These are phyloP conservation scores for Tuber melanosporum DNA, from an alignment of 495 filamentous ascomycete genomes.

Conservation along the genomic window DNA sequence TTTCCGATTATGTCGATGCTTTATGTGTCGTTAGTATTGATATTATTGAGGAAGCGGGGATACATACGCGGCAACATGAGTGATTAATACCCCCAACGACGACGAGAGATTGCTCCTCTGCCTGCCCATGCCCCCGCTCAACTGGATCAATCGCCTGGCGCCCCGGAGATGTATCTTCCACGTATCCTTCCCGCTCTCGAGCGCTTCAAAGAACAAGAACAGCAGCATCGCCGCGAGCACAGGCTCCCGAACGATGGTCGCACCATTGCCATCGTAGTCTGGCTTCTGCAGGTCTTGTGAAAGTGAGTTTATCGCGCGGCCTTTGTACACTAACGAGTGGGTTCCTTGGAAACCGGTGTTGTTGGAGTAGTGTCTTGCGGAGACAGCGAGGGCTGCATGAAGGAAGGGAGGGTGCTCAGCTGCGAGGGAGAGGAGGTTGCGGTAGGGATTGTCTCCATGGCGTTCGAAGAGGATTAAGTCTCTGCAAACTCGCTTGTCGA, in stretches of 20 bases:
- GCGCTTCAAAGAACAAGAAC: constrained; percentile 40
- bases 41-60: not conserved
- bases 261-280: not conserved
- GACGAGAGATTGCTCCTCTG: constrained; percentile 32
- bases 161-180: constrained; percentile 41
- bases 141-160: constrained; percentile 31
- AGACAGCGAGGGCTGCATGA: constrained; percentile 38
- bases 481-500: constrained; percentile 37
- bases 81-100: constrained; percentile 37
- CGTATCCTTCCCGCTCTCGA: constrained; percentile 39
- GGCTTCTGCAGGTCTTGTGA: constrained; percentile 28
- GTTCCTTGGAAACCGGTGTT: constrained; percentile 27
- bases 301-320: constrained; percentile 27
- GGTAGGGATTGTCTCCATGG: constrained; percentile 38
- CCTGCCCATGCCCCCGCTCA: constrained; percentile 26
- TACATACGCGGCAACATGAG: constrained; percentile 35
- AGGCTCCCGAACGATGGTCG: constrained; percentile 30
- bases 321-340: constrained; percentile 34
- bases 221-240: constrained; percentile 39
- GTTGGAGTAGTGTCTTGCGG: constrained; percentile 40
- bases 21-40: constrained; percentile 11
- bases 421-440: constrained; percentile 36
- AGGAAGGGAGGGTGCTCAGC: constrained; percentile 36
- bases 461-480: constrained; percentile 41
- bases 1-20: constrained; percentile 41